Evolutionary conservation across 2,329 filamentous ascomycete species (phyloP), one percentile per base, ranked within the genome.

Genomic region (Colletotrichum kahawae): DNA sequence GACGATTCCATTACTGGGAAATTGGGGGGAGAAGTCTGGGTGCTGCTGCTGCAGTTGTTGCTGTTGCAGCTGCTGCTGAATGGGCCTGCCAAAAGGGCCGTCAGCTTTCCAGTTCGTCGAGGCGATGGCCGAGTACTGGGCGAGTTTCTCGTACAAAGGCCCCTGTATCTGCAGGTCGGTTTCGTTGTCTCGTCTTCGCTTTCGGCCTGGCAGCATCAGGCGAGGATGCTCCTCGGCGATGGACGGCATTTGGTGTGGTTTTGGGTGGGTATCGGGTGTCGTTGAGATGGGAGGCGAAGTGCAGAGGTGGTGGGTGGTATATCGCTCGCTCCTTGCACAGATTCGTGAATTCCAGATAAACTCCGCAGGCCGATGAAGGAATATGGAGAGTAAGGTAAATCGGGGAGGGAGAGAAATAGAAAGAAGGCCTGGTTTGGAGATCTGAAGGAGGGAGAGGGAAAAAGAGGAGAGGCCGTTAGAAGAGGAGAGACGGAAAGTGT

Each of bases 121-220:
- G 51, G 66, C 51, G 64, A 27, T 43, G 43, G 64, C 66, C 66
- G 72, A 72, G 72, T 76, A 76, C 34, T 76, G 73, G 54, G 75
- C 75, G 64, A 77, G 74, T 38, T 77, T 73, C 76, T 77, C 76
- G 74, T 77, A 76, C 65, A 77, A 65, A n/a, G 71, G 60, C 18
- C 43, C 54, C 62, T 66, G 72, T 66, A 75, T 57, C 48, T 70
- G 75, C 48, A 72, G 29, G 65, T 68, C 27, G 60, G 60, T 68
- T n/a, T 77, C 76, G 71, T 74, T 74, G 57, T 77, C 76, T 70
- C 75, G 75, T 68, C 76, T 77, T 33, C 76, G 75, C 64, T 77
- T 77, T 34, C 66, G 75, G 29, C 67, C 75, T 10, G 71, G 67
- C 51, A 66, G 43, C 64, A 70, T 67, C 54, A 67, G 67, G 57